These are phyloP conservation scores for Fonsecaea pedrosoi DNA, from an alignment of 2,329 filamentous ascomycete species.

Conservation along the genomic window DNA sequence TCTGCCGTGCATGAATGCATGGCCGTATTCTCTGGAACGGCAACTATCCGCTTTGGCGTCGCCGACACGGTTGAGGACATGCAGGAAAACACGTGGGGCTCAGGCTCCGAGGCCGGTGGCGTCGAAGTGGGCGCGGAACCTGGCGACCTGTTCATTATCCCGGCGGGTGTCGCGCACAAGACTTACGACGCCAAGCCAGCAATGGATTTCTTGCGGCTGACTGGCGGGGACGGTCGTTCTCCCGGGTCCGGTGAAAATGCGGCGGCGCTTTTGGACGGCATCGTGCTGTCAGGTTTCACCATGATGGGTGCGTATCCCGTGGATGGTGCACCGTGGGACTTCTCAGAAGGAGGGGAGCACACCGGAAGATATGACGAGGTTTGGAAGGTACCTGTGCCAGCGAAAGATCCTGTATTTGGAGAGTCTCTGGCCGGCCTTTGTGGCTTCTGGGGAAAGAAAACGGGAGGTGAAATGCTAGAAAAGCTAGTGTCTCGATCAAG, in stretches of 20 bases:
- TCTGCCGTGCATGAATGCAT: constrained; percentile 64
- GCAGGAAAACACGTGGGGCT: constrained; percentile 50
- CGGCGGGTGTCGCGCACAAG: constrained; percentile 64
- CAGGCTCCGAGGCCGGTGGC: constrained; percentile 54
- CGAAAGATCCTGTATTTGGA: constrained; percentile 58
- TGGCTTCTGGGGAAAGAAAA: constrained; percentile 32
- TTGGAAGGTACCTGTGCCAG: constrained; percentile 56
- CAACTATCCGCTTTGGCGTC: constrained; percentile 62
- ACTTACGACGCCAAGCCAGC: constrained; percentile 54
- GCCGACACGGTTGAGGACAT: constrained; percentile 55
- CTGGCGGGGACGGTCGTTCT: constrained; percentile 52
- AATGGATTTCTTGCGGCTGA: constrained; percentile 50
- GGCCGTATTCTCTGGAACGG: constrained; percentile 61
- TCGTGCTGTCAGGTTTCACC: constrained; percentile 55
- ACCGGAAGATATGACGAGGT: constrained; percentile 50
- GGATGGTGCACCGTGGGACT: constrained; percentile 56
- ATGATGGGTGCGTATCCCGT: constrained; percentile 66
- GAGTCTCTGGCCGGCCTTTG: constrained; percentile 45
- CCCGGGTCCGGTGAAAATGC: constrained; percentile 45
- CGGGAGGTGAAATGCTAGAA: too few relatives aligned
- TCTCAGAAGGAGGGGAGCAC: constrained; percentile 54
- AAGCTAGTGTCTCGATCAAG: too few relatives aligned
- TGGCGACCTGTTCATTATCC: constrained; percentile 66
- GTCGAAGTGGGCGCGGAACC: constrained; percentile 56
- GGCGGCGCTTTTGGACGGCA: constrained; percentile 44